phyloP scores from a whole-genome alignment of 1,284 basidiomycete species.

The Ustilago cynodontis region DNA sequence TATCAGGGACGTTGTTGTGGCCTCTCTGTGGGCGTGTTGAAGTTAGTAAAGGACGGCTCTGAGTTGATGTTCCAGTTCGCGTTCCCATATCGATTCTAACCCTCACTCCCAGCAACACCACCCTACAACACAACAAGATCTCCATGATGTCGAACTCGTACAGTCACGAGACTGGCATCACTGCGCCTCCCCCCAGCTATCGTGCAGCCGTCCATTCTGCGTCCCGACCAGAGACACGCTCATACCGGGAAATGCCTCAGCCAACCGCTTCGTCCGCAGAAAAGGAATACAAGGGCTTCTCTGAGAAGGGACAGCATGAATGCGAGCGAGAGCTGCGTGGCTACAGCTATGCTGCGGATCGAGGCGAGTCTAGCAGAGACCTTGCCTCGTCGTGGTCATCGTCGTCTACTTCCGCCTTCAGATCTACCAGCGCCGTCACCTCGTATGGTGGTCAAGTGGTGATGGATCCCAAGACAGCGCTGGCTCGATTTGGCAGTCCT shows the following conservation, averaged over 20 bases:
- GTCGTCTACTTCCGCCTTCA: neutral
- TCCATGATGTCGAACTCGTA: neutral
- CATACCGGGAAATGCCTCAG: neutral
- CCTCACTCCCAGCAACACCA: neutral
- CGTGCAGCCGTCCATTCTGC: neutral
- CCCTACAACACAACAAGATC: neutral
- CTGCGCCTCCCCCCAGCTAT: slow-evolving; percentile 21
- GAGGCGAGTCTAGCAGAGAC: neutral
- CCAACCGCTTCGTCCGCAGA: neutral
- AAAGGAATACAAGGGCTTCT: slow-evolving; percentile 2
- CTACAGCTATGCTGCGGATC: neutral
- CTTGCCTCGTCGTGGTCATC: neutral
- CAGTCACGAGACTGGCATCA: neutral
- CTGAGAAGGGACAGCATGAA: slow-evolving; percentile 11
- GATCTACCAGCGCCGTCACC: neutral
- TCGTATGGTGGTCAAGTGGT: neutral
- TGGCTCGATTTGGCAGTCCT: slow-evolving; percentile 18
- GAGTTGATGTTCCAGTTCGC: neutral
- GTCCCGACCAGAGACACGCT: neutral
- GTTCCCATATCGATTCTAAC: neutral
- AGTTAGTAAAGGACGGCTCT: too few species aligned
- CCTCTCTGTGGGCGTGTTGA: too few species aligned
- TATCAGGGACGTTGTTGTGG: too few species aligned
- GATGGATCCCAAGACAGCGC: slow-evolving; percentile 9
- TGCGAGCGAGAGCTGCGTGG: slow-evolving; percentile 10